A percentile compares a stretch with the other conserved stretches of the same genome.
These are phyloP conservation scores for Cutaneotrichosporon dermatis DNA, from an alignment of 1,284 basidiomycete genomes.

Conservation along the genomic window DNA sequence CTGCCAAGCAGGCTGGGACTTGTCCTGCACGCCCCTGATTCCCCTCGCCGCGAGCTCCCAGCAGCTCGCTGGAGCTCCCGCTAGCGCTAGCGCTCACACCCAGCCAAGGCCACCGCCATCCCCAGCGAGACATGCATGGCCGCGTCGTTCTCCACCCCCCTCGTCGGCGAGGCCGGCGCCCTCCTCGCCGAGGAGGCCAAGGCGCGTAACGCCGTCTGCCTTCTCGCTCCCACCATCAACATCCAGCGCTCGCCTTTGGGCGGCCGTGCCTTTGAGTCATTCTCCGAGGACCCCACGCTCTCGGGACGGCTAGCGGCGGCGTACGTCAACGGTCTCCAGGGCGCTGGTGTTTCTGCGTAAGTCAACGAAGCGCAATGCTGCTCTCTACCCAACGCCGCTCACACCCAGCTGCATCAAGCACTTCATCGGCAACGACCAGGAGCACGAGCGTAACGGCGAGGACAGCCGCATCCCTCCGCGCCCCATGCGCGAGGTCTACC, in stretches of 20 bases:
- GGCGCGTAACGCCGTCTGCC: slow-evolving; percentile 62
- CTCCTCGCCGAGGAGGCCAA: slow-evolving; percentile 65
- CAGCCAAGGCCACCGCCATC: slow-evolving; percentile 58
- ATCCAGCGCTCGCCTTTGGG: slow-evolving; percentile 73
- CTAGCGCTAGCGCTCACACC: background rate
- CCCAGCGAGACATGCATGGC: slow-evolving; percentile 58
- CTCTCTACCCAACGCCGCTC: no score
- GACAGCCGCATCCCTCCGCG: slow-evolving; percentile 46
- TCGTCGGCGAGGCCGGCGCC: slow-evolving; percentile 60
- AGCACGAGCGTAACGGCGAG: slow-evolving; percentile 36
- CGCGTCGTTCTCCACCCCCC: slow-evolving; percentile 52
- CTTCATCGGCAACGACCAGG: slow-evolving; percentile 47
- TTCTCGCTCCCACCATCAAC: slow-evolving; percentile 72
- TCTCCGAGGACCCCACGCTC: slow-evolving; percentile 72
- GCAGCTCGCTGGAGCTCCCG: no score
- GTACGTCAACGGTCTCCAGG: slow-evolving; percentile 69
- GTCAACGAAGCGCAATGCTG: no score
- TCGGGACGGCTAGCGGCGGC: slow-evolving; percentile 66
- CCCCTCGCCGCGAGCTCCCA: no score
- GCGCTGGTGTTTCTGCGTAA: slow-evolving; percentile 59
- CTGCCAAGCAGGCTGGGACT: no score
- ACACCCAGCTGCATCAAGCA: slow-evolving; percentile 36
- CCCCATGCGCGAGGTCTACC: slow-evolving; percentile 72
- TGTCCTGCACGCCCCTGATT: no score
- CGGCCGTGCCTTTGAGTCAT: slow-evolving; percentile 58